These are phyloP conservation scores for Coniosporium apollinis DNA, from an alignment of 495 filamentous ascomycete genomes.

Conservation along the genomic window DNA sequence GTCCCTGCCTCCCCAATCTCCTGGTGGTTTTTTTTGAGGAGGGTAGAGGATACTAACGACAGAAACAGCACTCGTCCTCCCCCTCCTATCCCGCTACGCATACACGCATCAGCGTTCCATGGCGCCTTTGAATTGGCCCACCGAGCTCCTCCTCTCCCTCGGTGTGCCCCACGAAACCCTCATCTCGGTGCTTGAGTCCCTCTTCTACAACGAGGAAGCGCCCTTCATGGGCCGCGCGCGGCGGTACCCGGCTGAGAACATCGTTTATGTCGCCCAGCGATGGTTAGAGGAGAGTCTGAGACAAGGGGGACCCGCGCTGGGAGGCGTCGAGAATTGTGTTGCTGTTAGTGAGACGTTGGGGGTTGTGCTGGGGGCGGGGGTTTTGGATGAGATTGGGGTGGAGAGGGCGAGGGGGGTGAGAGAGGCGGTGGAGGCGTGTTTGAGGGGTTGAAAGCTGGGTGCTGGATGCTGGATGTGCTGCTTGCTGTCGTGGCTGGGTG, in stretches of 20 bases:
- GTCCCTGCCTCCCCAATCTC: slow-evolving; percentile 1
- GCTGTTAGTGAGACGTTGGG: slow-evolving; percentile 15
- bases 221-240: slow-evolving; percentile 59
- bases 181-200: slow-evolving; percentile 57
- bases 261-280: slow-evolving; percentile 40
- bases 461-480: no score
- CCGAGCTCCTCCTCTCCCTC: slow-evolving; percentile 63
- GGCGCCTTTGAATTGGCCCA: slow-evolving; percentile 59
- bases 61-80: slow-evolving; percentile 31
- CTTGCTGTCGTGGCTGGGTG: no score
- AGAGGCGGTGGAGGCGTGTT: slow-evolving; percentile 6
- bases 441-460: no score
- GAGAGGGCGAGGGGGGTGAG: slow-evolving; percentile 9
- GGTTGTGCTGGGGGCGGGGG: slow-evolving; percentile 6
- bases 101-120: slow-evolving; percentile 50
- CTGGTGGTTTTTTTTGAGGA: no score
- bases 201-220: slow-evolving; percentile 69
- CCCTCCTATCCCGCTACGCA: slow-evolving; percentile 62
- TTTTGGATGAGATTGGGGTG: slow-evolving; percentile 7
- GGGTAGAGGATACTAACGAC: no score
- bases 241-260: slow-evolving; percentile 41
- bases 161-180: slow-evolving; percentile 59
- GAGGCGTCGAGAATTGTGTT: slow-evolving; percentile 20
- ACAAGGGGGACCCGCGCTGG: slow-evolving; percentile 27
- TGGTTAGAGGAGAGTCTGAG: slow-evolving; percentile 49